phyloP scores from a whole-genome alignment of 305 asterid species.

The Fraxinus albicans region DNA sequence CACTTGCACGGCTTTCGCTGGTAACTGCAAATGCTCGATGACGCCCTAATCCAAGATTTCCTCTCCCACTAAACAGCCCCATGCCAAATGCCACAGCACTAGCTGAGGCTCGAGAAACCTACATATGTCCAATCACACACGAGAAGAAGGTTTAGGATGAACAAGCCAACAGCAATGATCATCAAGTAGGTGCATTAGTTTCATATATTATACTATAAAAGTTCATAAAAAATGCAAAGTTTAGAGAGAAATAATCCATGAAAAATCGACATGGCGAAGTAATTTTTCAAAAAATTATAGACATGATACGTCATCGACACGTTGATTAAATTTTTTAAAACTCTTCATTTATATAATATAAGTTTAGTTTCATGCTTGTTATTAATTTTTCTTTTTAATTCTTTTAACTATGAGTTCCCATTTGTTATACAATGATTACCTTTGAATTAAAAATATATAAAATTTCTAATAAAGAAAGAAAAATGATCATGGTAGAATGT shows the following conservation, averaged over 20 bases:
- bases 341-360: too few species aligned
- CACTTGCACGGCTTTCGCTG: slow-evolving; percentile 97
- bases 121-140: slow-evolving; percentile 19
- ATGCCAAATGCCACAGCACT: slow-evolving; percentile 97
- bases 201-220: background rate
- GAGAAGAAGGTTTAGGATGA: slow-evolving; percentile 7
- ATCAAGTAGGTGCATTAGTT: slow-evolving; percentile 2
- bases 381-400: too few species aligned
- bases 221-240: background rate
- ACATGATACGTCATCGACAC: too few species aligned
- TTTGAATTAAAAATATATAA: too few species aligned
- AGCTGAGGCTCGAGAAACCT: slow-evolving; percentile 93
- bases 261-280: too few species aligned
- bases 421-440: too few species aligned
- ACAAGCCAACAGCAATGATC: slow-evolving; percentile 8
- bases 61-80: slow-evolving; percentile 83
- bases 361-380: too few species aligned
- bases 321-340: too few species aligned
- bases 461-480: too few species aligned
- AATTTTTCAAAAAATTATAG: too few species aligned
- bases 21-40: slow-evolving; percentile 93
- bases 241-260: background rate
- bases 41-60: slow-evolving; percentile 78
- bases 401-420: too few species aligned
- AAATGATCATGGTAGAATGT: too few species aligned